These are phyloP conservation scores for Puccinia horiana DNA, from an alignment of 1,284 basidiomycete species.

Conservation along the genomic window DNA sequence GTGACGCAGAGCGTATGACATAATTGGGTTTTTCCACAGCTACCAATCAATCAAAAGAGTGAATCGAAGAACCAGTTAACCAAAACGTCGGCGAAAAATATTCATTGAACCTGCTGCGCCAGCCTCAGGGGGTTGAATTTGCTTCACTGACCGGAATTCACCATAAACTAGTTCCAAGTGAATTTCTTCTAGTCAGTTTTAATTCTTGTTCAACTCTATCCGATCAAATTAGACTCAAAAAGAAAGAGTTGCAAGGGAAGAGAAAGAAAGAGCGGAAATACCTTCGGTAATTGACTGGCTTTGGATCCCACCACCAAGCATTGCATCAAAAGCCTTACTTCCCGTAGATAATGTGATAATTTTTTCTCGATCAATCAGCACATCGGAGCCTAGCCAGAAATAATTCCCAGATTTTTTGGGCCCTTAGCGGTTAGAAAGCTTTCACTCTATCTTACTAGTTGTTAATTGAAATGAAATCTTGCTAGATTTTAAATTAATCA, in stretches of 20 bases:
- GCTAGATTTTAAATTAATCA: background rate
- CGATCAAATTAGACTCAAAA: background rate
- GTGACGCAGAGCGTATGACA: constrained; percentile 89
- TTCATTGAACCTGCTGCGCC: background rate
- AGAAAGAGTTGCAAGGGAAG: no score
- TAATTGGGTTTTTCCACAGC: constrained; percentile 84
- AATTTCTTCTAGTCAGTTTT: background rate
- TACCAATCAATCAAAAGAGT: constrained; percentile 66
- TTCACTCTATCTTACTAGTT: no score
- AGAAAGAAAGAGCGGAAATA: no score
- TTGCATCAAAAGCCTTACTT: constrained; percentile 78
- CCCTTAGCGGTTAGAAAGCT: constrained; percentile 62
- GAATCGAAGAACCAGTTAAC: constrained; percentile 62
- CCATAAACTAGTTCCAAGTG: constrained; percentile 31
- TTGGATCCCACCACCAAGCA: constrained; percentile 51
- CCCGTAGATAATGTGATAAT: constrained; percentile 81
- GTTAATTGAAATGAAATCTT: background rate
- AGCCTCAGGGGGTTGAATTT: background rate
- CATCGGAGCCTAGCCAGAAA: constrained; percentile 73
- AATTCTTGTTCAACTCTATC: no score
- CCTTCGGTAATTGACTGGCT: constrained; percentile 49
- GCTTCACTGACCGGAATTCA: constrained; percentile 35
- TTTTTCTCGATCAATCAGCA: constrained; percentile 77
- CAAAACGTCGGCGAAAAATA: constrained; percentile 19
- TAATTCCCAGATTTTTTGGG: constrained; percentile 65